A percentile compares a stretch with the other conserved stretches of the same genome.
phyloP scores from a whole-genome alignment of 805 yeast species.

The Saccharomycopsis javanensis region DNA sequence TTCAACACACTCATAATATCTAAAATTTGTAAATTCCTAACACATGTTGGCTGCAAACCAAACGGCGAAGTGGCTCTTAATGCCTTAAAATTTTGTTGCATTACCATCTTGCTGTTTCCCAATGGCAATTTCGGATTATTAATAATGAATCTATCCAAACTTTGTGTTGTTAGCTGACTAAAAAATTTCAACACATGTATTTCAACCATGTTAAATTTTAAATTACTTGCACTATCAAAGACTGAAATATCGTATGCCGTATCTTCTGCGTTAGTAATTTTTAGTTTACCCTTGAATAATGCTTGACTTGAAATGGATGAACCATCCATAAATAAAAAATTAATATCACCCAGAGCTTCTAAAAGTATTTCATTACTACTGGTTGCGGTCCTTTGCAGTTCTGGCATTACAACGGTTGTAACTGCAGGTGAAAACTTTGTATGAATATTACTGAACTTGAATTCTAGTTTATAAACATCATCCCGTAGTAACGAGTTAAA shows the following conservation, averaged over 20 bases:
- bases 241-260: background rate
- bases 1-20: conserved; percentile 13
- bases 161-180: conserved; percentile 1
- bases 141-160: conserved; percentile 4
- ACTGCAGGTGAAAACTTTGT: background rate
- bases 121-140: background rate
- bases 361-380: conserved; percentile 4
- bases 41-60: conserved; percentile 8
- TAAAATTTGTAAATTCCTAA: conserved; percentile 9
- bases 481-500: conserved; percentile 7
- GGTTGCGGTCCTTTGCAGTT: background rate
- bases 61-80: conserved; percentile 8
- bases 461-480: conserved; percentile 10
- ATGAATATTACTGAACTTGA: conserved; percentile 3
- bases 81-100: conserved; percentile 5
- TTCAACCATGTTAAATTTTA: conserved; percentile 10
- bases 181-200: conserved; percentile 4
- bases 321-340: conserved; percentile 8
- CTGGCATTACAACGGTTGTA: background rate
- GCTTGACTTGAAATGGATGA: conserved; percentile 4
- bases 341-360: conserved; percentile 12
- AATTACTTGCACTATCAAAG: conserved; percentile 7
- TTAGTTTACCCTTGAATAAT: background rate
- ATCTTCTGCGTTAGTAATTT: background rate
- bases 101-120: background rate